Conservation (phyloP, 192 early-diverging fungal genomes). For the Rhizophagus clarus region DNA sequence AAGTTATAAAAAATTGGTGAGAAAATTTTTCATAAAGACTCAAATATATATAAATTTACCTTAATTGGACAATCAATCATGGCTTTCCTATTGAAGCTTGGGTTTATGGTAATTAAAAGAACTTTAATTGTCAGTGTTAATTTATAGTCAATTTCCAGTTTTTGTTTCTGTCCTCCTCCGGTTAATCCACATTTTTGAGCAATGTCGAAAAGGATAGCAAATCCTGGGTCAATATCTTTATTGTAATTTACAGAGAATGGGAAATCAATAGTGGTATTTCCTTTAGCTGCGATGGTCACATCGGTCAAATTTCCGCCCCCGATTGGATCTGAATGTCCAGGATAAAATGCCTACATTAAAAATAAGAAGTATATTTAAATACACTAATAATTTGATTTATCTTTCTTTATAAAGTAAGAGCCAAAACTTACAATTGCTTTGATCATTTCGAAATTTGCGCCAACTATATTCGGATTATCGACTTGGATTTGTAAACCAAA, state of each 20-base stretch:
- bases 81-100: constrained; percentile 22
- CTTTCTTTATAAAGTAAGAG: not conserved
- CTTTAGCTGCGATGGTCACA: constrained; percentile 39
- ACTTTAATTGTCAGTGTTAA: constrained; percentile 52
- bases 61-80: constrained; percentile 28
- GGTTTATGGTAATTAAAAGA: constrained; percentile 45
- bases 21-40: not conserved
- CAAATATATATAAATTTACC: not conserved
- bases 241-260: constrained; percentile 47
- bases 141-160: constrained; percentile 48
- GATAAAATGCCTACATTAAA: constrained; percentile 53
- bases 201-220: constrained; percentile 44
- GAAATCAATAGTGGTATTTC: constrained; percentile 44
- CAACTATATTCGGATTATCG: constrained; percentile 28
- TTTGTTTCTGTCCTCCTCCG: constrained; percentile 22
- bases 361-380: no score
- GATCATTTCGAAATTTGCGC: constrained; percentile 11
- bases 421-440: constrained; percentile 8
- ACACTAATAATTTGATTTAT: no score
- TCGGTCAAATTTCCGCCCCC: constrained; percentile 50
- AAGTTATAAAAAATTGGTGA: not conserved
- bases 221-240: constrained; percentile 30
- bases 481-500: constrained; percentile 17
- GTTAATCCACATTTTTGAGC: constrained; percentile 44
- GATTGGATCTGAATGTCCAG: constrained; percentile 41